Conservation (phyloP, 148 eudicot species). For the Rhododendron simsii region DNA sequence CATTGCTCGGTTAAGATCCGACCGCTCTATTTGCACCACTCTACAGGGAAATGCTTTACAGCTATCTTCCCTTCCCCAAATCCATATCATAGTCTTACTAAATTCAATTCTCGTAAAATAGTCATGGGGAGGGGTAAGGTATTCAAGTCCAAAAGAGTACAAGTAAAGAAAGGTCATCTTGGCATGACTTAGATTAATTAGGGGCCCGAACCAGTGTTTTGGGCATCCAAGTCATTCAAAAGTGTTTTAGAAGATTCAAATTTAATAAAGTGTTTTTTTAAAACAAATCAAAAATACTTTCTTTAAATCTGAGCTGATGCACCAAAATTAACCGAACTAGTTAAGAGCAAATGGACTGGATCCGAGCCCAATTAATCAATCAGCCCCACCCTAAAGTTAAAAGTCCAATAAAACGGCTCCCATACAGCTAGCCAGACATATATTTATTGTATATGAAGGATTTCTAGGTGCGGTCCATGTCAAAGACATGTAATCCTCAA, state of each 20-base stretch:
- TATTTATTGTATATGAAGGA: not conserved
- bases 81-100: not conserved
- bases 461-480: not conserved
- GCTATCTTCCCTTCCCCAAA: too few species aligned
- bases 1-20: too few species aligned
- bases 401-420: conserved; percentile 17
- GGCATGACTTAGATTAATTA: conserved; percentile 1
- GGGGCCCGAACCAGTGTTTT: too few species aligned
- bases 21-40: too few species aligned
- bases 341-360: too few species aligned
- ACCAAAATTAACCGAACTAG: too few species aligned
- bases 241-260: too few species aligned
- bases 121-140: not conserved
- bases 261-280: too few species aligned
- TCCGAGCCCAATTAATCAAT: not conserved
- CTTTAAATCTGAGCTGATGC: too few species aligned
- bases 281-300: too few species aligned
- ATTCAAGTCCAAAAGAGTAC: not conserved
- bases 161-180: not conserved
- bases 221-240: too few species aligned
- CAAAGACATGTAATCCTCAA: not conserved
- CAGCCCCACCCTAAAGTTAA: conserved; percentile 1
- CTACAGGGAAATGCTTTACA: too few species aligned
- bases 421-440: not conserved
- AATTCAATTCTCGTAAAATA: not conserved